These are phyloP conservation scores for Aureoboletus auriporus DNA, from an alignment of 768 basidiomycete genomes.

Conservation along the genomic window DNA sequence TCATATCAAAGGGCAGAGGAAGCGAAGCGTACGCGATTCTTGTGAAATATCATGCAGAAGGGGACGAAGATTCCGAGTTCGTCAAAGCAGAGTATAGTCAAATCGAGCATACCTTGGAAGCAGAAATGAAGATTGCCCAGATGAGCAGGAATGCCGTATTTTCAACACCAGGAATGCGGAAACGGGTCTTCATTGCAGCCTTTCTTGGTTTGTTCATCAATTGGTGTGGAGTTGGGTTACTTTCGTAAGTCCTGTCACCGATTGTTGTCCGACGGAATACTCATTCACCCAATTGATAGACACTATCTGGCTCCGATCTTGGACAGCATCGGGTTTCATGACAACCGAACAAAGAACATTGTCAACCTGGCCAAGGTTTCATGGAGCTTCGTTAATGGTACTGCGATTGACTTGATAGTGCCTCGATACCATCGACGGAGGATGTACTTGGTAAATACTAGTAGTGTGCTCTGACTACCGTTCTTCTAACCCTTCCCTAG, in stretches of 20 bases:
- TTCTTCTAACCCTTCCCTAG: constrained; percentile 1
- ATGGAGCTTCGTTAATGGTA: constrained; percentile 11
- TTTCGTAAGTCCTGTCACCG: neutral
- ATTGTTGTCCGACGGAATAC: rapidly evolving
- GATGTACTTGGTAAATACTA: constrained; percentile 10
- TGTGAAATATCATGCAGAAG: constrained; percentile 59
- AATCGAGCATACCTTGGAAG: constrained; percentile 51
- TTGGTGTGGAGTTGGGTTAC: constrained; percentile 14
- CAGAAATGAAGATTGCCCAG: constrained; percentile 2
- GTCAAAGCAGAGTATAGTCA: constrained; percentile 55
- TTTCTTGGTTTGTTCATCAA: constrained; percentile 14
- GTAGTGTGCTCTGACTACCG: neutral
- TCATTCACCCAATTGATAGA: constrained; percentile 2
- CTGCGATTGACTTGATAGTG: constrained; percentile 1
- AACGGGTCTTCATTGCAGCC: constrained; percentile 8
- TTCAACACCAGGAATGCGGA: constrained; percentile 13
- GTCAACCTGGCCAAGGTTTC: constrained; percentile 10
- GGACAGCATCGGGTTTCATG: constrained; percentile 18
- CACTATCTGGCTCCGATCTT: constrained; percentile 9
- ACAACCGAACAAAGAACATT: constrained; percentile 14
- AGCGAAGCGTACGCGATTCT: constrained; percentile 47
- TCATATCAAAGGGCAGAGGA: constrained; percentile 51
- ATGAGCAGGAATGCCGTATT: neutral
- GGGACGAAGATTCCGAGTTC: constrained; percentile 46
- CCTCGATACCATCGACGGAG: constrained; percentile 15